Evolutionary conservation across 139 green algal genomes (phyloP), one percentile per base, ranked within the genome.

Genomic region (Chlorella vulgaris): DNA sequence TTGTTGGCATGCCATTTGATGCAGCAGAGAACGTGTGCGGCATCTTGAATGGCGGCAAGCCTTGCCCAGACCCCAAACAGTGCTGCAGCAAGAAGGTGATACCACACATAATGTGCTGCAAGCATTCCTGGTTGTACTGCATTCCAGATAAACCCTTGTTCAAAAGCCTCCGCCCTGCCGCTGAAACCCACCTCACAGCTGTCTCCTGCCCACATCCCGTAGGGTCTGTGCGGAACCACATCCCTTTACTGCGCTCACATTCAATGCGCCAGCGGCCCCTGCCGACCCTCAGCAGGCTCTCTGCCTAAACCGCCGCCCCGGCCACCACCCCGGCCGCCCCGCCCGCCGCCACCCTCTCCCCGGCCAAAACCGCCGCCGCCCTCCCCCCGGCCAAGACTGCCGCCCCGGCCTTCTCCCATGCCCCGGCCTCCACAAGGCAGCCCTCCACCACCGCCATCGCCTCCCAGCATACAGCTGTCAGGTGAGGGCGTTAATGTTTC

Each of bases 81-180:
- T 74, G 69, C 69, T 76, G 69, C 69, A 76, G 21, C 42, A 29
- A 39, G n/a, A 62, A 26, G 40, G 40, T 50, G n/a, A 4, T 31
- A n/a, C 6, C 22, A 19, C 6, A 2, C 31, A 29, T 47, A 21
- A n/a, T n/a, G n/a, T n/a, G n/a, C n/a, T 60, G 0, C 6, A 28
- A 1, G 2, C 0, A 39, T 60, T 7, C 43, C 6, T 28, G 29
- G 39, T 13, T n/a, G n/a, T n/a, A n/a, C n/a, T n/a, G n/a, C n/a
- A n/a, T n/a, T n/a, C n/a, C n/a, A n/a, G n/a, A n/a, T n/a, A n/a
- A n/a, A n/a, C n/a, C n/a, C n/a, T n/a, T n/a, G n/a, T n/a, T n/a
- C n/a, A n/a, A n/a, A n/a, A n/a, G n/a, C 21, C 22, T 1, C 36
- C 22, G 7, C 38, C 1, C 8, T 50, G 33, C 7, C 47, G n/a